Evolutionary conservation across 202 grass and related monocot species (phyloP), one percentile per base, ranked within the genome.

Genomic region (Carex sylvatica): DNA sequence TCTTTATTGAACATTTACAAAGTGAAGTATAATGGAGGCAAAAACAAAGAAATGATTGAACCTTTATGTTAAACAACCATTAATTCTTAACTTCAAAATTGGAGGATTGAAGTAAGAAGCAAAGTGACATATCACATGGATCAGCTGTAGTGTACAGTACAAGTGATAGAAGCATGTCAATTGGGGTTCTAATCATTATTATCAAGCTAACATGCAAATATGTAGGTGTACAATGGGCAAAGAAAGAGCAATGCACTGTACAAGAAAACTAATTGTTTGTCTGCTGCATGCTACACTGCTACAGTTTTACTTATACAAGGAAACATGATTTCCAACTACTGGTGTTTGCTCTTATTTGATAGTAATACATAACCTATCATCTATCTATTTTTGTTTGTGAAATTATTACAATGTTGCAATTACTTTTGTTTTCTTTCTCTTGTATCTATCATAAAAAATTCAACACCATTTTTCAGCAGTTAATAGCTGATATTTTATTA

Each of bases 71-170:
- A 58, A 76, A 76, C 58, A 20, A 33, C 6, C 14, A 35, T 52
- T 54, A 40, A 40, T 12, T 61, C 11, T 53, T 28, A 9, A 52
- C 51, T 76, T 76, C 2, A 52, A 76, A 76, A 35, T n/a, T 19
- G 73, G 73, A 77, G 6, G 28, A 19, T 58, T 58, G 26, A 77
- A 6, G 16, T 19, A 35, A 56, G 73, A 77, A 77, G 73, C 49
- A 36, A 77, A 77, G 73, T 77, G 28, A 36, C 49, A 77, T 12
- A 59, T 77, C 74, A 77, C 28, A 77, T 77, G 74, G 28, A 77
- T n/a, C 0, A 54, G 74, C 26, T 72, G 4, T 77, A 19, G 6
- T 77, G 74, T 36, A 77, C 74, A 77, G 52, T 77, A 54, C 74
- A 77, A 77, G 7, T 36, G 74, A 77, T 59, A 12, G 74, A 77